Evolutionary conservation across 768 basidiomycete species (phyloP), one percentile per base, ranked within the genome.

Genomic region (Hericium alpestre): DNA sequence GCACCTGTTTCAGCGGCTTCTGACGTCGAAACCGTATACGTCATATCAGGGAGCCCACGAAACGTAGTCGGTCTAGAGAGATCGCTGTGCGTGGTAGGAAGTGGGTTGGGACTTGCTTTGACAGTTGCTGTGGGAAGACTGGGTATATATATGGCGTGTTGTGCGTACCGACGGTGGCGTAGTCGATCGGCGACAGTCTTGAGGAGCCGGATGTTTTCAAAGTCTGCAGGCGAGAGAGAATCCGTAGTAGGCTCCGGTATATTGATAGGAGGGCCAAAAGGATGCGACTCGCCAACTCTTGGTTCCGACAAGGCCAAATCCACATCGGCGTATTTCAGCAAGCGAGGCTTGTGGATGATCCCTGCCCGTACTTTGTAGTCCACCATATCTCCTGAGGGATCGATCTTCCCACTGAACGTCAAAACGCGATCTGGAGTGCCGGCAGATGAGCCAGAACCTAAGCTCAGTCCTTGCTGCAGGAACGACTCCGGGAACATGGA

Each of bases 401-500:
- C 76, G 8, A 97, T 58, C 63, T 84, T 85, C 53, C 77, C 75
- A 58, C 93, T 95, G 71, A 97, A 92, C 0, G 91, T 85, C 60
- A 99, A 63, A 1, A 84, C 84, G 6, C 76, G 78, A 62, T 86
- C 82, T 0, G 72, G 70, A 2, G 64, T 58, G 15, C 71, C 73
- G n/a, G 58, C 59, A 9, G 66, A 62, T 38, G 59, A 63, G 22
- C 16, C 15, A 20, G 71, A 64, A 22, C 80, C 80, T 48, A 84
- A 67, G 63, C 79, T 81, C 64, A 81, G 70, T 25, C 72, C 72
- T 40, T 75, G 67, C n/a, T 80, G 72, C 56, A 79, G 74, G 48
- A 87, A 61, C 10, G 71, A 70, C 18, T 71, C 66, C 4, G 93
- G 89, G n/a, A 98, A 76, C 73, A 98, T 83, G 0, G 88, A 80